Conservation (phyloP, 768 basidiomycete species). For the Lepiota venenata region DNA sequence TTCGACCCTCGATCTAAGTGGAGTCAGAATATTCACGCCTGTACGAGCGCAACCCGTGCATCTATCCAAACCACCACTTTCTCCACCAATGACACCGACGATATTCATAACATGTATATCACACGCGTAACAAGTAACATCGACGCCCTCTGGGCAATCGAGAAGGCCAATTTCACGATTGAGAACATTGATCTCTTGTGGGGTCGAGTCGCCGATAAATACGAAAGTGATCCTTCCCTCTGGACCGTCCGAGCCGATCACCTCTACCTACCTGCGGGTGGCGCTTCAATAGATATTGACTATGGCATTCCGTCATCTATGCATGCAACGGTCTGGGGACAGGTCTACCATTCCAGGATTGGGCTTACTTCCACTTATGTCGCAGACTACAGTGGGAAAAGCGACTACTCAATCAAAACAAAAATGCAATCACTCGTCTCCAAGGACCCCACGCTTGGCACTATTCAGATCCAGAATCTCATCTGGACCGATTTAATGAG, state of each 20-base stretch:
- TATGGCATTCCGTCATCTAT: neutral
- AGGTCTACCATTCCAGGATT: neutral
- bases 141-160: neutral
- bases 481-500: neutral
- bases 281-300: neutral
- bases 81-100: neutral
- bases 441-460: neutral
- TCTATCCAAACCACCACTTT: neutral
- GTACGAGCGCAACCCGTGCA: slow-evolving; percentile 14
- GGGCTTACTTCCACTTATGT: too few species aligned
- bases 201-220: neutral
- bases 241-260: neutral
- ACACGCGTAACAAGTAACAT: neutral
- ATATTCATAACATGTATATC: neutral
- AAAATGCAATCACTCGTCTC: neutral
- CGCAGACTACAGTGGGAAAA: neutral
- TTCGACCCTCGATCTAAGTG: slow-evolving; percentile 15
- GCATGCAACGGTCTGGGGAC: neutral
- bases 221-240: neutral
- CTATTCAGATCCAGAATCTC: neutral
- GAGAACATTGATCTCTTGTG: neutral
- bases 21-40: slow-evolving; percentile 16
- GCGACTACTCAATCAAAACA: neutral
- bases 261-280: neutral
- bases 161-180: neutral